Evolutionary conservation across 164 flowering plant species (phyloP).

Genomic region (Magnolia officinalis): DNA sequence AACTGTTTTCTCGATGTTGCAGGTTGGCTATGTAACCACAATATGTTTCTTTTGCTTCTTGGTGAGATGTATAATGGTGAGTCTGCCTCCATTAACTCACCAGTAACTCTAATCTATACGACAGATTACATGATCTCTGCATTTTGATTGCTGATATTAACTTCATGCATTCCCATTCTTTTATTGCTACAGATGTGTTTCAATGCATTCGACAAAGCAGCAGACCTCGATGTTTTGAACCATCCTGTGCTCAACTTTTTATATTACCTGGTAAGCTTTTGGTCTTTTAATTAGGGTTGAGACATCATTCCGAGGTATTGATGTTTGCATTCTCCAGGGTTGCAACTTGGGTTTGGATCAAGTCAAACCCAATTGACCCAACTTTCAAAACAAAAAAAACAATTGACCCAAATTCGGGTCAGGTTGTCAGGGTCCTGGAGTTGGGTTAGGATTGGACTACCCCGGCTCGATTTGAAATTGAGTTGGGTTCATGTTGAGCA

Average conservation of each 20-base stretch:
- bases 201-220: slow-evolving; percentile 81
- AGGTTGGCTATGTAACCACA: slow-evolving; percentile 98
- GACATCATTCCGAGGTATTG: neutral
- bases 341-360: too few species aligned
- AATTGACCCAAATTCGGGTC: too few species aligned
- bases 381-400: too few species aligned
- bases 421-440: too few species aligned
- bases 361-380: too few species aligned
- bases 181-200: slow-evolving; percentile 61
- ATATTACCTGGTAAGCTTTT: slow-evolving; percentile 68
- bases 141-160: neutral
- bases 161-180: neutral
- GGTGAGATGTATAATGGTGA: slow-evolving; percentile 85
- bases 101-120: neutral
- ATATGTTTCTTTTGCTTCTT: slow-evolving; percentile 96
- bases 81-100: slow-evolving; percentile 17
- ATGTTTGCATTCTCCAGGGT: too few species aligned
- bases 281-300: neutral
- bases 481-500: too few species aligned
- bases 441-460: too few species aligned
- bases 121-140: neutral
- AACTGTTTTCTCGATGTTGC: slow-evolving; percentile 13
- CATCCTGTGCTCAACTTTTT: slow-evolving; percentile 84
- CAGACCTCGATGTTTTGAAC: slow-evolving; percentile 80
- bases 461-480: too few species aligned